Percentiles rank a stretch among this genome's conserved stretches.
Evolutionary conservation across 1,284 basidiomycete species (phyloP).

Genomic region (Hemileia vastatrix): DNA sequence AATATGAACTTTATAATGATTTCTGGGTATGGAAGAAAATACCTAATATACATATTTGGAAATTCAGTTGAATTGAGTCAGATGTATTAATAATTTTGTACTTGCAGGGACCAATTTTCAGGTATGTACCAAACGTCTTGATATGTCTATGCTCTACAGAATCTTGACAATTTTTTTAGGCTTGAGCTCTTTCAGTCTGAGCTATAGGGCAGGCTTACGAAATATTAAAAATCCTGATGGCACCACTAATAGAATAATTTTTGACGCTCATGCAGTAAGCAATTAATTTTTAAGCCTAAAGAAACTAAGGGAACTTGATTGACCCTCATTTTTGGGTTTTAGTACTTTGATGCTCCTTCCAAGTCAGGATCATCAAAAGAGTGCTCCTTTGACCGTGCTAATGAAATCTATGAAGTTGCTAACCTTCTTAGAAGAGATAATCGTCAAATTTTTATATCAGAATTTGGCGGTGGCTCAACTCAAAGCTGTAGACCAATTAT

Average conservation of each 20-base stretch:
- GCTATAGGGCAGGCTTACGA: slow-evolving; percentile 4
- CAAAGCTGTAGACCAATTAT: neutral
- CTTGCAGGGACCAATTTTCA: too few relatives aligned
- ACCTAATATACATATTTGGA: too few relatives aligned
- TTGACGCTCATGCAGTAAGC: slow-evolving; percentile 16
- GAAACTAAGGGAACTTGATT: neutral
- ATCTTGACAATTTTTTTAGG: neutral
- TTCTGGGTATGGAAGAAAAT: too few relatives aligned
- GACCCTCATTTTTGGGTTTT: neutral
- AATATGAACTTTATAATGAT: neutral
- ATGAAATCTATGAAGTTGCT: neutral
- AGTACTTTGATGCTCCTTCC: too few relatives aligned
- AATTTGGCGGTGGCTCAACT: slow-evolving; percentile 13
- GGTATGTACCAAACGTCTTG: too few relatives aligned
- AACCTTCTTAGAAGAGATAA: neutral
- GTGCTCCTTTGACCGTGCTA: neutral
- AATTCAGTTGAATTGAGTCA: too few relatives aligned
- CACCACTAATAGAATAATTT: neutral
- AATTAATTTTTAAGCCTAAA: neutral
- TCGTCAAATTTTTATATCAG: slow-evolving; percentile 6
- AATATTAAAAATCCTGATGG: slow-evolving; percentile 12
- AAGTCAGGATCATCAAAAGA: neutral
- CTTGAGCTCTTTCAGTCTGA: slow-evolving; percentile 1
- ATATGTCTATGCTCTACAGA: too few relatives aligned
- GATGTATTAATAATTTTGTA: too few relatives aligned